Conservation (phyloP, 805 yeast species). For the Suhomyces sp. region DNA sequence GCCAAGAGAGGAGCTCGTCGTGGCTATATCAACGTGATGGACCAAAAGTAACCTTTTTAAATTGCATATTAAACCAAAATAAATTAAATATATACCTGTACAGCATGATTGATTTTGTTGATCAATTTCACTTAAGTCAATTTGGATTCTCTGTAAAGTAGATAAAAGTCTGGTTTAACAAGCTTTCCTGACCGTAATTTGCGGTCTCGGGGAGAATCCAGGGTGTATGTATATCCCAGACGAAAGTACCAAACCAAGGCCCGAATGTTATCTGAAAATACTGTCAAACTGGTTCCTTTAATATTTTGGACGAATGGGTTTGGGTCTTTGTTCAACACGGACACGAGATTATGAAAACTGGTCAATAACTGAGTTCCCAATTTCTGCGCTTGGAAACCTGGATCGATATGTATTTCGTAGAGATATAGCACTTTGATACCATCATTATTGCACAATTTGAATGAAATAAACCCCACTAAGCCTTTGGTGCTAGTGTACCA, state of each 20-base stretch:
- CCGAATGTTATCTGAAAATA: slow-evolving; percentile 44
- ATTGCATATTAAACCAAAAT: background rate
- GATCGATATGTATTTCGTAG: slow-evolving; percentile 54
- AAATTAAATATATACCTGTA: slow-evolving; percentile 1
- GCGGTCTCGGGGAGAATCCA: slow-evolving; percentile 47
- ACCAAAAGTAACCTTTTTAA: slow-evolving; percentile 7
- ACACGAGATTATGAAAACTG: slow-evolving; percentile 33
- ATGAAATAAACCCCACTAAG: slow-evolving; percentile 46
- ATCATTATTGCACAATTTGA: slow-evolving; percentile 43
- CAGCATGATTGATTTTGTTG: background rate
- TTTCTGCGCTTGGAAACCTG: slow-evolving; percentile 29
- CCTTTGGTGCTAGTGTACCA: slow-evolving; percentile 21
- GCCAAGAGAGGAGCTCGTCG: slow-evolving; percentile 34
- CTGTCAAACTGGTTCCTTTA: slow-evolving; percentile 46
- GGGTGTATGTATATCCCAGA: slow-evolving; percentile 38
- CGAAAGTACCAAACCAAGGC: slow-evolving; percentile 46
- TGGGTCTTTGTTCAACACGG: background rate
- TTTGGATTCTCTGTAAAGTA: slow-evolving; percentile 18
- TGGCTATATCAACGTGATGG: slow-evolving; percentile 67
- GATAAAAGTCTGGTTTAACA: slow-evolving; percentile 46
- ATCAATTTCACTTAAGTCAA: no score
- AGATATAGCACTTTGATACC: slow-evolving; percentile 44
- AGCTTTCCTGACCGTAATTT: slow-evolving; percentile 38
- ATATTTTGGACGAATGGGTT: slow-evolving; percentile 9
- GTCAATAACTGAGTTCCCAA: slow-evolving; percentile 43